Conservation (phyloP, 2,329 filamentous ascomycete species). For the Berkeleyomyces rouxiae region DNA sequence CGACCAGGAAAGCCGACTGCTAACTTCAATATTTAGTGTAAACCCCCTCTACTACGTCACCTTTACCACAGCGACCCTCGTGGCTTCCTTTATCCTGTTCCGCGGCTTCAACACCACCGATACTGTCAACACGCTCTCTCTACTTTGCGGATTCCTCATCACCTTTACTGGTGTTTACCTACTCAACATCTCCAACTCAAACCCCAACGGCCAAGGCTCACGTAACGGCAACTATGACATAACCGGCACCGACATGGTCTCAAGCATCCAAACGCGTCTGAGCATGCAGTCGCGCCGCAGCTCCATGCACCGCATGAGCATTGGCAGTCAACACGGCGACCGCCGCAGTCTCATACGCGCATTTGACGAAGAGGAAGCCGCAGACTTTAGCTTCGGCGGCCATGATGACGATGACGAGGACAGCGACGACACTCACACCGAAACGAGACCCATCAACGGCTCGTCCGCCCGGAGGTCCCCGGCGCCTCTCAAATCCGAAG, state of each 20-base stretch:
- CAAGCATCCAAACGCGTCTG: conserved; percentile 72
- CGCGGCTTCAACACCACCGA: conserved; percentile 91
- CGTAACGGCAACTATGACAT: conserved; percentile 54
- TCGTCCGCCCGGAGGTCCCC: conserved; percentile 17
- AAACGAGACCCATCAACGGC: conserved; percentile 14
- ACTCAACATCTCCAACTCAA: conserved; percentile 82
- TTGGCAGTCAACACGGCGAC: conserved; percentile 49
- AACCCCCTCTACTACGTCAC: conserved; percentile 96
- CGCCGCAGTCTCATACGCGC: conserved; percentile 71
- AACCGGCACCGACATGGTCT: conserved; percentile 80
- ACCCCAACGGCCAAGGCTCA: conserved; percentile 61
- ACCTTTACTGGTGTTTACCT: conserved; percentile 94
- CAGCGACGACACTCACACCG: conserved; percentile 23
- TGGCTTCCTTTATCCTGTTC: conserved; percentile 92
- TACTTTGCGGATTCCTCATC: conserved; percentile 81
- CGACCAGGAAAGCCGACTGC: background rate
- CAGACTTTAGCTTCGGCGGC: conserved; percentile 51
- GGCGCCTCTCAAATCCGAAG: conserved; percentile 26
- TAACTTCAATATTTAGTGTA: conserved; percentile 38
- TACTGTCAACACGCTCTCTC: conserved; percentile 76
- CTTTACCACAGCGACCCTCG: conserved; percentile 86
- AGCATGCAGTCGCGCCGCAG: conserved; percentile 85
- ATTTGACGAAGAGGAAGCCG: conserved; percentile 70
- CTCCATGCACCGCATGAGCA: conserved; percentile 45
- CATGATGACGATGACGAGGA: conserved; percentile 63